Evolutionary conservation across 2,329 filamentous ascomycete genomes (phyloP).

Genomic region (Pseudogymnoascus sp.): DNA sequence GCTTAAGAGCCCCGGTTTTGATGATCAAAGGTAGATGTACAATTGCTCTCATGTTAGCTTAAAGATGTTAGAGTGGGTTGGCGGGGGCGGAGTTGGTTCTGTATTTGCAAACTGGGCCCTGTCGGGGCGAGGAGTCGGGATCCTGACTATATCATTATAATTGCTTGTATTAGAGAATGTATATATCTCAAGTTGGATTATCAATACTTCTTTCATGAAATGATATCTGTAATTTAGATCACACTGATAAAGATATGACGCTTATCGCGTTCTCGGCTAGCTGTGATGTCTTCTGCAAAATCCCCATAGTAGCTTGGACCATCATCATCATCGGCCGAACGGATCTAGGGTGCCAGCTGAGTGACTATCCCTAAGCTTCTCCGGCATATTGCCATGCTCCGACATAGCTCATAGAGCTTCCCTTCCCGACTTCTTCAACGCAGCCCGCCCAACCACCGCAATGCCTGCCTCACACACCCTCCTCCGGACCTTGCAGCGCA

Average conservation of each 20-base stretch:
- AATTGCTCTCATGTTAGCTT: neutral
- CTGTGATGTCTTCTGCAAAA: neutral
- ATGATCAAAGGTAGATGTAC: slow-evolving; percentile 7
- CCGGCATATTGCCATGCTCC: slow-evolving; percentile 1
- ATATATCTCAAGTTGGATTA: neutral
- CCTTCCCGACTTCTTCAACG: neutral
- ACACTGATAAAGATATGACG: neutral
- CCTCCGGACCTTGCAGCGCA: neutral
- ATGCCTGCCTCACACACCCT: slow-evolving; percentile 1
- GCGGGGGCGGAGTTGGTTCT: neutral
- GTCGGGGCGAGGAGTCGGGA: neutral
- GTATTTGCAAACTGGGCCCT: neutral
- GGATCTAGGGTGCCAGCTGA: neutral
- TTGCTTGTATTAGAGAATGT: slow-evolving; percentile 7
- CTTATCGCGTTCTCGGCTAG: slow-evolving; percentile 5
- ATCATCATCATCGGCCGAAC: neutral
- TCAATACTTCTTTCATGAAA: neutral
- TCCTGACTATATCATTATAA: neutral
- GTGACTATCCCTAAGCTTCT: neutral
- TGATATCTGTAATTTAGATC: neutral
- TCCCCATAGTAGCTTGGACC: neutral
- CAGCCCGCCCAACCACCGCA: neutral
- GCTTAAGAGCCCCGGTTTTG: neutral
- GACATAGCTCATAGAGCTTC: neutral
- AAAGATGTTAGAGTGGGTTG: neutral